Conservation (phyloP, 768 basidiomycete species). For the Auriscalpium vulgare region DNA sequence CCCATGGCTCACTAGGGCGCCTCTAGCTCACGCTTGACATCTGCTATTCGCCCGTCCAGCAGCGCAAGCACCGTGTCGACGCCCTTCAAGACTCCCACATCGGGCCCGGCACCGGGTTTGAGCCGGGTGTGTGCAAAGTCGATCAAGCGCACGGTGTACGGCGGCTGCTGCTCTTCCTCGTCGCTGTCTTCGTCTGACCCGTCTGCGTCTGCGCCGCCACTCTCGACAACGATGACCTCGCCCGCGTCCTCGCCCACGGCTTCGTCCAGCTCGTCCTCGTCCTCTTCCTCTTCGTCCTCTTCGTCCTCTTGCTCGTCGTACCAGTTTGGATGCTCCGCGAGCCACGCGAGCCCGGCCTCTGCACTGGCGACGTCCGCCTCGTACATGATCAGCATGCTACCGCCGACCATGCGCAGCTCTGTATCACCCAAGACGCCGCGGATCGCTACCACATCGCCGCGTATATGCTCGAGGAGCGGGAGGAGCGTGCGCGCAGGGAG, state of each 20-base stretch:
- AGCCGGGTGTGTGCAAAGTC: slow-evolving; percentile 89
- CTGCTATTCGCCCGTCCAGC: slow-evolving; percentile 46
- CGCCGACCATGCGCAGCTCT: slow-evolving; percentile 77
- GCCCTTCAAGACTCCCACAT: slow-evolving; percentile 70
- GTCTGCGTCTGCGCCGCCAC: slow-evolving; percentile 1
- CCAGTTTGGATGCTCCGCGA: background rate
- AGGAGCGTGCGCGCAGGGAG: slow-evolving; percentile 48
- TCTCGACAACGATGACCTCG: background rate
- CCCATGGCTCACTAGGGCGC: too few relatives aligned
- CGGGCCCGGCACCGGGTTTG: slow-evolving; percentile 63
- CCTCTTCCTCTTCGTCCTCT: slow-evolving; percentile 9
- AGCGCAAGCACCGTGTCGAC: slow-evolving; percentile 57
- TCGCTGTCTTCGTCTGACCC: slow-evolving; percentile 10
- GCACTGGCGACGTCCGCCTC: slow-evolving; percentile 41
- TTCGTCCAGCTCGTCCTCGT: background rate
- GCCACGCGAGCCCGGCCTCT: slow-evolving; percentile 6
- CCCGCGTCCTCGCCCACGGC: background rate
- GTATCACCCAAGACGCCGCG: slow-evolving; percentile 38
- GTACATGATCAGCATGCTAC: slow-evolving; percentile 76
- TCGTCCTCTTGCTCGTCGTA: slow-evolving; percentile 7
- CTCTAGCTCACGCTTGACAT: background rate
- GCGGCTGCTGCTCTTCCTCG: background rate
- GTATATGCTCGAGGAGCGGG: slow-evolving; percentile 48
- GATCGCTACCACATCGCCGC: slow-evolving; percentile 45
- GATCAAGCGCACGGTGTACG: slow-evolving; percentile 61